Conservation (phyloP, 2,329 filamentous ascomycete genomes). For the Tolypocladium guangdongense region DNA sequence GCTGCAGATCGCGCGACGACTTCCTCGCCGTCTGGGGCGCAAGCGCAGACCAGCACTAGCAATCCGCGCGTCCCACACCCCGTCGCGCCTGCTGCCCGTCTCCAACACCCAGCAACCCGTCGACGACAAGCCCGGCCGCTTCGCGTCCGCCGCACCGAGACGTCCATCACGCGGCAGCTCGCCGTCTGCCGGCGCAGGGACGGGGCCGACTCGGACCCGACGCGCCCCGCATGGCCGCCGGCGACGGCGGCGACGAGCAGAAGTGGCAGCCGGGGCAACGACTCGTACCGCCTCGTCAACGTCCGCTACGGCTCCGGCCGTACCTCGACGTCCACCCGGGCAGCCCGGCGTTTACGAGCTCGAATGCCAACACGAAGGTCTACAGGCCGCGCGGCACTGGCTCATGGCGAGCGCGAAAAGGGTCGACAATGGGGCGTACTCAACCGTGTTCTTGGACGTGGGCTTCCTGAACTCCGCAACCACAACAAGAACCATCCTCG, state of each 20-base stretch:
- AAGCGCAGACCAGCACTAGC: neutral
- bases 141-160: constrained; percentile 17
- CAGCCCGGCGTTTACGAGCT: constrained; percentile 19
- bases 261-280: constrained; percentile 20
- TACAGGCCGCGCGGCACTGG: constrained; percentile 22
- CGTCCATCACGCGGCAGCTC: constrained; percentile 17
- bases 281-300: constrained; percentile 19
- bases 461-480: neutral
- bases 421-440: constrained; percentile 21
- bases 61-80: constrained; percentile 1
- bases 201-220: constrained; percentile 14
- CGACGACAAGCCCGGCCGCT: constrained; percentile 14
- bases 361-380: constrained; percentile 10
- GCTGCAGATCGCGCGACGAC: constrained; percentile 7
- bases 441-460: constrained; percentile 19
- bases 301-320: constrained; percentile 19
- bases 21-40: neutral
- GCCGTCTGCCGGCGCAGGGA: constrained; percentile 14
- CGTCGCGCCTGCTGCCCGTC: no score
- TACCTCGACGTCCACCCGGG: constrained; percentile 21
- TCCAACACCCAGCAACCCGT: constrained; percentile 14
- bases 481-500: neutral
- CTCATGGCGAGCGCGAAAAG: constrained; percentile 18
- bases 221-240: constrained; percentile 14
- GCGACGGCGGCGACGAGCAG: constrained; percentile 15